Evolutionary conservation across 2,329 filamentous ascomycete species (phyloP).

Genomic region (Fusarium avenaceum): DNA sequence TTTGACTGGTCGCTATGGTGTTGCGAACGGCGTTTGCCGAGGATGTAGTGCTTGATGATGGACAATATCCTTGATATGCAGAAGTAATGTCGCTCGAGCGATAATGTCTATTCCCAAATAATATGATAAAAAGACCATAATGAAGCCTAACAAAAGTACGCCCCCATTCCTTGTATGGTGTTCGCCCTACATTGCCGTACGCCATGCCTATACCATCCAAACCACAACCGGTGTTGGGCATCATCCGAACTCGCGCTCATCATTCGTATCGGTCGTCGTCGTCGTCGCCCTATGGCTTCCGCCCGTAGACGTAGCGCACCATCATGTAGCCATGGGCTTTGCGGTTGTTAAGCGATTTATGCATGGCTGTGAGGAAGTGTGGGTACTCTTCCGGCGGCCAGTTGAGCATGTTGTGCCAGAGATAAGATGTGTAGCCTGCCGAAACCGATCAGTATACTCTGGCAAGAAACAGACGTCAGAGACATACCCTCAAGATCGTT

Average conservation of each 20-base stretch:
- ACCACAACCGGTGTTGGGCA: neutral
- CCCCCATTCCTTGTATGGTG: neutral
- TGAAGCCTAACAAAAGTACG: neutral
- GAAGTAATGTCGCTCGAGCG: no score
- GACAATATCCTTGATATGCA: accelerated
- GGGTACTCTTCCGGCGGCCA: slow-evolving; percentile 42
- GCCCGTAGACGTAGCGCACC: slow-evolving; percentile 42
- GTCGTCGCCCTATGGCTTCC: slow-evolving; percentile 23
- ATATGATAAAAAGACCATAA: neutral
- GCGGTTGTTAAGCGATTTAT: slow-evolving; percentile 33
- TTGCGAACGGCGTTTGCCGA: accelerated
- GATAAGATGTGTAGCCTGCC: slow-evolving; percentile 36
- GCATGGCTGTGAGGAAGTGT: slow-evolving; percentile 29
- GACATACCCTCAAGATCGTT: slow-evolving; percentile 41
- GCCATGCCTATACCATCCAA: neutral
- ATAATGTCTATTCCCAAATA: neutral
- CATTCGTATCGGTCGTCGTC: neutral
- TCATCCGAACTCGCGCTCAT: neutral
- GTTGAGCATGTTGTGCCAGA: slow-evolving; percentile 39
- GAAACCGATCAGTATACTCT: neutral
- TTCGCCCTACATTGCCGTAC: neutral
- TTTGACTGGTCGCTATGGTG: neutral
- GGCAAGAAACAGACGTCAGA: neutral
- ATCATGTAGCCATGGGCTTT: slow-evolving; percentile 40
- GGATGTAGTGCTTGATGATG: no score